Evolutionary conservation across 129 eudicot genomes (phyloP), one percentile per base, ranked within the genome.

Genomic region (Chrysanthemum lavandulifolium): DNA sequence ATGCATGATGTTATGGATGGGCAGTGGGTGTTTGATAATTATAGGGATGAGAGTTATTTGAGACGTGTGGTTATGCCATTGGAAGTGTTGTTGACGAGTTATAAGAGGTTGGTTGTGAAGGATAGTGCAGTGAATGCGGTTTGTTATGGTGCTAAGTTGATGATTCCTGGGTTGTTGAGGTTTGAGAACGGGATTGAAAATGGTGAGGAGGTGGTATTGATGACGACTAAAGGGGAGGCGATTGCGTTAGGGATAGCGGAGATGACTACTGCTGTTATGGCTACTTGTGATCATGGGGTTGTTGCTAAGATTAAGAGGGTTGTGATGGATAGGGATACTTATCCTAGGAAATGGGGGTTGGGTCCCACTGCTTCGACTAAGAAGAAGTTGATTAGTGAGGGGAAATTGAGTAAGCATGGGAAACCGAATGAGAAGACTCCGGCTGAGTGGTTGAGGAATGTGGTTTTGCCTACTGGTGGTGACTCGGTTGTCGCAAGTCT

Each of bases 1-100:
- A 91, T 91, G 97, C 97, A 91, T 57, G 97, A 91, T 86, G 97
- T 91, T 25, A 86, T 91, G 96, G 97, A 91, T 86, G 94, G 82
- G 0, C 97, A 85, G 48, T 90, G 97, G 96, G 73, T 88, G 67
- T 88, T 61, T 67, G 47, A 47, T 66, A 91, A 86, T 63, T 83
- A 85, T 31, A 80, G 92, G 74, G 95, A 87, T 54, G 97, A 91
- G 84, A 84, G 64, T 10, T 91, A 91, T 54, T 73, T 91, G 78
- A 73, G 95, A 65, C 61, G 92, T 74, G 95, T 84, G 73, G 75
- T 91, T 50, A 91, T 91, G 97, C 97, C 97, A 0, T 74, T 91
- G 45, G 97, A 91, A 82, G 87, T 88, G 10, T 67, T 91, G 40
- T 76, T 91, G 69, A 91, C 96, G 9, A 91, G 91, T 52, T 88